Base-by-base conservation (phyloP, 2,329 filamentous ascomycete species). In the Aspergillus fijiensis region DNA sequence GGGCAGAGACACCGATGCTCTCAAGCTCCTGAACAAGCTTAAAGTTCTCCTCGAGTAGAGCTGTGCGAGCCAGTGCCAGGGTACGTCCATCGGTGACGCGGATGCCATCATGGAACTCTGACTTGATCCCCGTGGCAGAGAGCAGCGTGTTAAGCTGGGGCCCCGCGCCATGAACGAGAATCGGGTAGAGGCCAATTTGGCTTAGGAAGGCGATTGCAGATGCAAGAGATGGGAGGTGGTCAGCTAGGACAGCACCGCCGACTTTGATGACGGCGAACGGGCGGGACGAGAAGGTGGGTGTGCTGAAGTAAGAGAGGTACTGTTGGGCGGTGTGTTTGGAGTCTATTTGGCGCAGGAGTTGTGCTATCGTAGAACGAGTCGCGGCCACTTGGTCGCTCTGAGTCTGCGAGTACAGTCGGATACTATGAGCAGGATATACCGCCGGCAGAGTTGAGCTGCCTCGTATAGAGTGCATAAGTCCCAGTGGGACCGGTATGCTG, bases 241-340 rank as follows among this genome's bases (percentile, higher is more conserved):
- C 93, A 61, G 91, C 96, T 70, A 99, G 85, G 71, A 98, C 97
- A 64, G 94, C 95, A 63, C 94, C 95, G 62, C 94, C 95, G 58
- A 98, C 94, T 82, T 99, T 99, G 79, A 99, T 96, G 49, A 99
- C 94, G 67, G 93, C 94, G 76, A 98, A 99, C 74, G 96, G 92
- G 80, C 97, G 93, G 31, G 92, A 96, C 48, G 92, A 94, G 62
- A 97, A 92, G 2, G 29, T 45, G 5, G 42, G 2, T 29, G 92
- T 96, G 68, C 90, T 95, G 83, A 99, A 99, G 76, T 98, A 92
- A 66, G 93, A 95, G 60, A 98, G 88, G 78, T 98, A 98, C 79
- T 98, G 94, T 81, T 97, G 91, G 64, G 96, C 92, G 81, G 98
- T 94, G 63, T 93, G 85, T 84, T 96, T 96, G 64, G 92, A 96